A percentile compares a stretch with the other conserved stretches of the same genome.
phyloP scores from a whole-genome alignment of 257 asterid species.

The Capsicum baccatum region DNA sequence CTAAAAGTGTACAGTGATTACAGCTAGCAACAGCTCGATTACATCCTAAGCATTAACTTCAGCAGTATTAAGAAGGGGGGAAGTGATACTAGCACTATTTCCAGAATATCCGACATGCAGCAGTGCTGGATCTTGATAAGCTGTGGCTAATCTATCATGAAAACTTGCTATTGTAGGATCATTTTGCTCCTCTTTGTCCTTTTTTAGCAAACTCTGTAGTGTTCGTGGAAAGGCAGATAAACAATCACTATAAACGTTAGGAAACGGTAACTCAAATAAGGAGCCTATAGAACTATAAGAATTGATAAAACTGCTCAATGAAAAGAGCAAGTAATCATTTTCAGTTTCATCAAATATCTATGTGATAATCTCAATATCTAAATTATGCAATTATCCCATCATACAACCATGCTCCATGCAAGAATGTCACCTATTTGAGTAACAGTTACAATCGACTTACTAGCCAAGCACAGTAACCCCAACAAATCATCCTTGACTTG shows the following conservation, averaged over 20 bases:
- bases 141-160: constrained; percentile 60
- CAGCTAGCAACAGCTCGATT: neutral
- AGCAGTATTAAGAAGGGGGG: constrained; percentile 64
- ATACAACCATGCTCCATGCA: neutral
- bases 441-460: neutral
- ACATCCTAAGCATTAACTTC: constrained; percentile 24
- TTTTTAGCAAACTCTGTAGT: constrained; percentile 81
- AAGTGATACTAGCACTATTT: constrained; percentile 45
- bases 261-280: neutral
- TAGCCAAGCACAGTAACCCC: neutral
- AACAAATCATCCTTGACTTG: constrained; percentile 1
- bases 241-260: neutral
- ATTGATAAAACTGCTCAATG: neutral
- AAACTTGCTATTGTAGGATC: constrained; percentile 63
- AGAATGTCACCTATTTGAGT: neutral
- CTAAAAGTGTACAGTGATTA: neutral
- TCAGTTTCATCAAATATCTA: neutral
- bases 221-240: constrained; percentile 10
- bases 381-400: constrained; percentile 1
- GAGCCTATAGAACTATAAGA: neutral
- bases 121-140: constrained; percentile 78
- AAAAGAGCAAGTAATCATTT: neutral
- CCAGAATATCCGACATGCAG: constrained; percentile 45
- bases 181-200: constrained; percentile 65
- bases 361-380: neutral